phyloP scores from a whole-genome alignment of 2,329 filamentous ascomycete species.

The Neophaeococcomyces mojaviensis region DNA sequence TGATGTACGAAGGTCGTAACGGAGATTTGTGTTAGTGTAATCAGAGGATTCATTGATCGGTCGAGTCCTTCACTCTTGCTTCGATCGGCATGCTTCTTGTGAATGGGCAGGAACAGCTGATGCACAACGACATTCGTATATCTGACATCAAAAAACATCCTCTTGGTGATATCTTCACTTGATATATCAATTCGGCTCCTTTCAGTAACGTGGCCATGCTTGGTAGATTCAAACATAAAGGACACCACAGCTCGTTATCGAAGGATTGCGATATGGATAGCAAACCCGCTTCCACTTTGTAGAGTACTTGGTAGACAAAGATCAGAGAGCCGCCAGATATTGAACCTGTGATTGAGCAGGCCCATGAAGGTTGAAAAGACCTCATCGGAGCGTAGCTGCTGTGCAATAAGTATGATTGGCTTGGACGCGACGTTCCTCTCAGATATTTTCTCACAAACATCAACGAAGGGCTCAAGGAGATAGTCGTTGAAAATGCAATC shows the following conservation, averaged over 20 bases:
- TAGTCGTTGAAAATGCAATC: conserved; percentile 95
- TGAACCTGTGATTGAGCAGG: conserved; percentile 59
- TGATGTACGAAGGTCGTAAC: too few relatives aligned
- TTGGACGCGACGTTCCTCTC: conserved; percentile 46
- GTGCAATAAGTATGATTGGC: conserved; percentile 72
- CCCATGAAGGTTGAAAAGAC: conserved; percentile 78
- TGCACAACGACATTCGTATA: too few relatives aligned
- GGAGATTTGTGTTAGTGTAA: too few relatives aligned
- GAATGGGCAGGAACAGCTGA: too few relatives aligned
- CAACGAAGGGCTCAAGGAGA: conserved; percentile 72
- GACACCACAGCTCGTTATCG: neutral
- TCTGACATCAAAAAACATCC: too few relatives aligned
- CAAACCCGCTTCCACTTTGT: conserved; percentile 62
- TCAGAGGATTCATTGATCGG: too few relatives aligned
- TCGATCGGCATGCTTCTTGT: too few relatives aligned
- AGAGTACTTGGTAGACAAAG: conserved; percentile 52
- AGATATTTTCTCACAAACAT: conserved; percentile 70
- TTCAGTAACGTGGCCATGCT: too few relatives aligned
- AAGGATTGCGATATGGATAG: conserved; percentile 70
- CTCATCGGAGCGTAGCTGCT: conserved; percentile 77
- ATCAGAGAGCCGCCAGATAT: conserved; percentile 69
- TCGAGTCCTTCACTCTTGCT: too few relatives aligned
- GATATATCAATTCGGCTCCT: too few relatives aligned
- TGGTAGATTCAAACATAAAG: too few relatives aligned
- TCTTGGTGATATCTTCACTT: too few relatives aligned